Evolutionary conservation across 495 filamentous ascomycete species (phyloP).

Genomic region (Cercophora newfieldiana): DNA sequence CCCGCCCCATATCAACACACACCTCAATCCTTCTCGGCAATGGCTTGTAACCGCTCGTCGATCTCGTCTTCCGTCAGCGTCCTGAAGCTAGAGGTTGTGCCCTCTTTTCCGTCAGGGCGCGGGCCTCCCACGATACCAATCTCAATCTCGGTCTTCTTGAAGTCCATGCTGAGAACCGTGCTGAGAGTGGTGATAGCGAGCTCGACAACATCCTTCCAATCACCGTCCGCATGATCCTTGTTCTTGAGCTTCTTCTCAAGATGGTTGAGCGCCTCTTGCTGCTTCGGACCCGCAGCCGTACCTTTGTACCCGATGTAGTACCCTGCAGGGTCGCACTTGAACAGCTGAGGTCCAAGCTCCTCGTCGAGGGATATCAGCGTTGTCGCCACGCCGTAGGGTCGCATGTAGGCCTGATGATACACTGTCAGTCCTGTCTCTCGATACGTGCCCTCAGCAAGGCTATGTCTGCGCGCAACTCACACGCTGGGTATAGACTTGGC

Average conservation of each 20-base stretch:
- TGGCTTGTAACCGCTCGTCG: constrained; percentile 94
- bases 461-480: constrained; percentile 51
- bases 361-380: constrained; percentile 92
- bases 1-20: constrained; percentile 13
- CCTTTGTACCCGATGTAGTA: constrained; percentile 99
- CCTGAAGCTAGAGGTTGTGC: constrained; percentile 74
- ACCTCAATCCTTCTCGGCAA: constrained; percentile 91
- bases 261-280: constrained; percentile 95
- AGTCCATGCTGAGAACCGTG: constrained; percentile 95
- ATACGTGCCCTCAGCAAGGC: constrained; percentile 7
- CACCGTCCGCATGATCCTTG: constrained; percentile 90
- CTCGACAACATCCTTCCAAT: constrained; percentile 98
- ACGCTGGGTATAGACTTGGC: constrained; percentile 97
- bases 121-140: constrained; percentile 94
- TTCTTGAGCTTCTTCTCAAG: constrained; percentile 99
- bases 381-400: constrained; percentile 90
- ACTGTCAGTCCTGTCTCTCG: constrained; percentile 22
- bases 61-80: constrained; percentile 96
- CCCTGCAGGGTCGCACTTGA: constrained; percentile 96
- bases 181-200: constrained; percentile 91
- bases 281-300: constrained; percentile 93
- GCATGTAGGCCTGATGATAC: constrained; percentile 83
- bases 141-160: constrained; percentile 99
- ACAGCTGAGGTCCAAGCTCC: constrained; percentile 92
- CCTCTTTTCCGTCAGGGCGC: constrained; percentile 73